These are phyloP conservation scores for Scheffersomyces cryptocercus DNA, from an alignment of 1,139 yeast species.

Conservation along the genomic window DNA sequence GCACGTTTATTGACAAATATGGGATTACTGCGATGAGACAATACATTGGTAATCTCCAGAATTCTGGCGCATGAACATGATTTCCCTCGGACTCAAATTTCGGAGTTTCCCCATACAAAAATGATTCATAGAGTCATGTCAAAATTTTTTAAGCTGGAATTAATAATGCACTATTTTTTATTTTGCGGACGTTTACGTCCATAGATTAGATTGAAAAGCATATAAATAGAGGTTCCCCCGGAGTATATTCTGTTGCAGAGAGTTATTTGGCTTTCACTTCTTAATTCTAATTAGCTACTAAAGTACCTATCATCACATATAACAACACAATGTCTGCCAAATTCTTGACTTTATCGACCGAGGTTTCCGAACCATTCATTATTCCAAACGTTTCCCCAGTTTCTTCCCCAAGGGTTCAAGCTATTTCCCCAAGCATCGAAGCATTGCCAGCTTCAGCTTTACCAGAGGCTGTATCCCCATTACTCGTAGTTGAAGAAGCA, in stretches of 20 bases:
- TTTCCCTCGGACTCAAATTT: constrained; percentile 1
- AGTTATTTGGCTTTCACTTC: no score
- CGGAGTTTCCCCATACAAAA: constrained; percentile 1
- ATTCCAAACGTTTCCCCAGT: constrained; percentile 66
- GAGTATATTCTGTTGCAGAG: not conserved
- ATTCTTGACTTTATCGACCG: constrained; percentile 58
- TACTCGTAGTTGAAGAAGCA: constrained; percentile 14
- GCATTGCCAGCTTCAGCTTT: constrained; percentile 13
- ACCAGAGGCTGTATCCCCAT: constrained; percentile 9
- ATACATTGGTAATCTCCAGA: not conserved
- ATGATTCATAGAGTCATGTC: no score
- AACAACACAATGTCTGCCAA: not conserved
- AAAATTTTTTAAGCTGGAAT: not conserved
- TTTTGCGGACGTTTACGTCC: constrained; percentile 1
- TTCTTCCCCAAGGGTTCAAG: constrained; percentile 34
- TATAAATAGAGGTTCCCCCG: not conserved
- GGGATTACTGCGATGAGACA: no score
- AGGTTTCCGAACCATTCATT: constrained; percentile 60
- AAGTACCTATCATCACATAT: not conserved
- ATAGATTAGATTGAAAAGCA: not conserved
- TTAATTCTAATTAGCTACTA: not conserved
- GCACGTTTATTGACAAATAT: no score
- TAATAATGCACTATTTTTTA: not conserved
- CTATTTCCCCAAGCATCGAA: not conserved
- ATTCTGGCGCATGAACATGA: not conserved